phyloP scores from a whole-genome alignment of 2,329 filamentous ascomycete genomes.

The Verticillium albo-atrum region DNA sequence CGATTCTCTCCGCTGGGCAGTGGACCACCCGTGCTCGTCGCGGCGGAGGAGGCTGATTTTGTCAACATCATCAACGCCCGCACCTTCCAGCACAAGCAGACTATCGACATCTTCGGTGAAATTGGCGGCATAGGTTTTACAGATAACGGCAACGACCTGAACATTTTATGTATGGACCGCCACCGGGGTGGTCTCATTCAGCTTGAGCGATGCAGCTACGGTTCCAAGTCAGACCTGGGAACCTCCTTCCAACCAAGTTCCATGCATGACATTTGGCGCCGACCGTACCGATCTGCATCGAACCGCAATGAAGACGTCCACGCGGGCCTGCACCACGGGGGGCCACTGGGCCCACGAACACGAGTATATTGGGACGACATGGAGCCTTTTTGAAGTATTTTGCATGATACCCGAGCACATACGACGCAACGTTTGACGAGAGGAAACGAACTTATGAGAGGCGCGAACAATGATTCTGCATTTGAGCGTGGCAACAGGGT shows the following conservation, averaged over 20 bases:
- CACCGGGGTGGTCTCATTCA: constrained; percentile 63
- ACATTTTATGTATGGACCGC: constrained; percentile 62
- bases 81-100: constrained; percentile 61
- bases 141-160: constrained; percentile 63
- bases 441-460: not conserved
- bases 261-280: not conserved
- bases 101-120: constrained; percentile 70
- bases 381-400: constrained; percentile 14
- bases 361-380: constrained; percentile 13
- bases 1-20: constrained; percentile 69
- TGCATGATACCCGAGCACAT: constrained; percentile 7
- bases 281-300: not conserved
- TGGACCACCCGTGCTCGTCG: constrained; percentile 62
- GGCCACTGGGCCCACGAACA: not conserved
- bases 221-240: not conserved
- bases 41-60: constrained; percentile 72
- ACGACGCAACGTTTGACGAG: not conserved
- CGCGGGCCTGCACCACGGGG: not conserved
- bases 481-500: not conserved
- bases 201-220: constrained; percentile 44
- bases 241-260: not conserved
- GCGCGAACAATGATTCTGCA: not conserved
- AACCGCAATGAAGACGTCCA: not conserved
- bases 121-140: constrained; percentile 65
- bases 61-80: constrained; percentile 67